Evolutionary conservation across 257 asterid genomes (phyloP).

Genomic region (Solanum pennellii): DNA sequence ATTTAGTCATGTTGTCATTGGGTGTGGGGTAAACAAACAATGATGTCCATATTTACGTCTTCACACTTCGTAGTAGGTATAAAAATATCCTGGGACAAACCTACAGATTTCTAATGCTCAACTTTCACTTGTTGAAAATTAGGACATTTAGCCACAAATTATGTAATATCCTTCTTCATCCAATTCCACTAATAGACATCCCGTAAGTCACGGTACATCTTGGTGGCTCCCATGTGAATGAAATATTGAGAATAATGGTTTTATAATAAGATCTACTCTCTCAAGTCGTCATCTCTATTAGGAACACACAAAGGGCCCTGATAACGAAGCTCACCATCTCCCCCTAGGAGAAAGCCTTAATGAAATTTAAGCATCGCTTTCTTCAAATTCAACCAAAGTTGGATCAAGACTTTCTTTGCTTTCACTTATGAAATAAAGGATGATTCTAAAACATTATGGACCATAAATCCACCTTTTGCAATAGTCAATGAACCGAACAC

Average conservation of each 20-base stretch:
- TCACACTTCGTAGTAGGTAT: not conserved
- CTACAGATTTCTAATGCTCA: not conserved
- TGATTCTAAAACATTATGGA: not conserved
- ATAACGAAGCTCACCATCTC: not conserved
- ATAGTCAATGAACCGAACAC: not conserved
- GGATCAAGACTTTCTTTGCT: not conserved
- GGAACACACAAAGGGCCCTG: not conserved
- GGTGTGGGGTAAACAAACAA: not conserved
- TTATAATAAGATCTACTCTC: not conserved
- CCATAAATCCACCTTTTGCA: not conserved
- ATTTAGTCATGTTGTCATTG: too few species aligned
- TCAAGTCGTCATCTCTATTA: not conserved
- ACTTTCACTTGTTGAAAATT: not conserved
- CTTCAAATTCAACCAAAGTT: not conserved
- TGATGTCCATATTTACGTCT: not conserved
- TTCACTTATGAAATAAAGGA: not conserved
- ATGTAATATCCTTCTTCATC: not conserved
- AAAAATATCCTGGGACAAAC: not conserved
- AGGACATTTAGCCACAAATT: not conserved
- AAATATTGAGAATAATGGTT: too few species aligned
- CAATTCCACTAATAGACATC: not conserved
- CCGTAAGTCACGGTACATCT: not conserved
- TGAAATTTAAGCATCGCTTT: not conserved
- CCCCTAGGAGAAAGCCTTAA: not conserved
- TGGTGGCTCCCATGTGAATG: too few species aligned